Evolutionary conservation across 768 basidiomycete genomes (phyloP), one percentile per base, ranked within the genome.

Genomic region (Pholiota conissans): DNA sequence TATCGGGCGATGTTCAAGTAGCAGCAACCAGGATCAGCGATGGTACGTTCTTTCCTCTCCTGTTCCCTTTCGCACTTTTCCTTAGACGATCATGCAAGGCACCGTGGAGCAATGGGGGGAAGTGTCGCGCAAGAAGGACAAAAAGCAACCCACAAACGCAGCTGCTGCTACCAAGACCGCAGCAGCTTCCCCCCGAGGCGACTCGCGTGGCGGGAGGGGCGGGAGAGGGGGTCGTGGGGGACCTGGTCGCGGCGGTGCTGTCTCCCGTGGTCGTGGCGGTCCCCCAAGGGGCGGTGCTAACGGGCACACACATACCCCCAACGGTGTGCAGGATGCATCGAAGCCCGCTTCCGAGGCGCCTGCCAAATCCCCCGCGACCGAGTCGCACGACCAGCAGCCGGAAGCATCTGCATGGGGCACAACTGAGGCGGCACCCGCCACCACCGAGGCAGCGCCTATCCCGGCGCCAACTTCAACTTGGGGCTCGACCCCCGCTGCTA

Each of bases 111-210:
- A 87, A 67, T 94, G 91, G 91, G 91, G 83, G 51, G 84, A 90
- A 54, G 91, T 92, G 56, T 84, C 84, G 61, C 87, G 84, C 72
- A 93, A 92, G 83, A 94, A 91, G 78, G 90, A 93, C 72, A 92
- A 93, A 80, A 93, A 91, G 74, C 42, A 20, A 18, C 18, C 42
- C 42, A 2, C 42, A 6, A 3, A 4, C 42, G 59, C 75, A 27
- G 64, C 80, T 11, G 49, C 76, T 18, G 40, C 78, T 28, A 50
- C 73, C 35, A 78, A 81, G 39, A 50, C 75, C 37, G 69, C 85
- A 49, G 72, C 82, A 1, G 68, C 76, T 59, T 65, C 82, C 50
- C 58, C 67, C 50, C 70, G 83, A 59, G 81, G 81, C 51, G 86
- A 87, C 61, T 77, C 74, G 64, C 81, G 87, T 53, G 88, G 85